Evolutionary conservation across 75 land plant genomes (phyloP), one percentile per base, ranked within the genome.

Genomic region (Pinus albicaulis): DNA sequence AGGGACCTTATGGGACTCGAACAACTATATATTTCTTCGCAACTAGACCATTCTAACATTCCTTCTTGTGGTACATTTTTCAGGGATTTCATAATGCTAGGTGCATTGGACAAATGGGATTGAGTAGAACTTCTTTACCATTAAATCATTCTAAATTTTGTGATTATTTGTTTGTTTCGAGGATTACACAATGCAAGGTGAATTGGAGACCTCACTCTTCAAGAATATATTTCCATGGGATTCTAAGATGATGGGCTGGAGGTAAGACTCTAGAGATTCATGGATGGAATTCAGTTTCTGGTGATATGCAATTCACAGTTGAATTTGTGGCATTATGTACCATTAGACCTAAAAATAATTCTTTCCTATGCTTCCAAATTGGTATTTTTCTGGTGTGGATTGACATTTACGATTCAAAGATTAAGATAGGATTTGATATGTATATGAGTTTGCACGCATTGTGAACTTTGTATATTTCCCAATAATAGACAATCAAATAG

Each of bases 1-100:
- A 65, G 26, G 65, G 36, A 65, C 69, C 69, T 65, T 64, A 38
- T 64, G 68, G 68, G 31, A 64, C 68, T 64, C 36, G 17, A 20
- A 20, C 69, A 65, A 65, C 44, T 65, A 36, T 65, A 1, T 65
- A 34, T 15, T 65, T 3, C 19, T n/a, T 61, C 3, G 38, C 38
- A 36, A 36, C 19, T 31, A 0, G 69, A 15, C 41, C n/a, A 36
- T 15, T 65, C 69, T 65, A 65, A 31, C 69, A 16, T 34, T 65
- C n/a, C 38, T 65, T 65, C 6, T 65, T 65, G 34, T 31, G 20
- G 34, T 36, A 36, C 38, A 17, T 65, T 41, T 65, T 65, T 65
- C 38, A 65, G 38, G 69, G 65, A 62, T 62, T 26, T 14, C 48
- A 65, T 65, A 14, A 36, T 65, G 69, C 69, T n/a, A 65, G 69